Evolutionary conservation across 2,329 filamentous ascomycete species (phyloP), one percentile per base, ranked within the genome.

Genomic region (Talaromyces atroroseus): DNA sequence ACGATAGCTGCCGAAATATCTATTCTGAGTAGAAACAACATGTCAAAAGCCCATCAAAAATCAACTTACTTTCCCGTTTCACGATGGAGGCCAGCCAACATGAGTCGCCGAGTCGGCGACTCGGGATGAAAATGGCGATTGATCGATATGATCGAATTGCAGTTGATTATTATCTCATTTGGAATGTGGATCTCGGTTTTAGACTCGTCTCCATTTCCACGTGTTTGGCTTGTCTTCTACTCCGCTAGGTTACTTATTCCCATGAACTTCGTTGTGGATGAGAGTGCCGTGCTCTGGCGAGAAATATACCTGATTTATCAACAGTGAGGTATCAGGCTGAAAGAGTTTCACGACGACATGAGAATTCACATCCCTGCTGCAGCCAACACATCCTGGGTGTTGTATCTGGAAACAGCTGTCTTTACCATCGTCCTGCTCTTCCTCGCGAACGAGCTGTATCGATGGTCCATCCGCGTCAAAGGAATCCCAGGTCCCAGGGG

Each of bases 401-500:
- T 20, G 14, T 56, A 56, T 38, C 5, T 45, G 16, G 24, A 50
- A 56, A 38, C 21, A 20, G 49, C 34, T 12, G 36, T 29, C 21
- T 8, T 50, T 14, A 18, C 45, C n/a, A 36, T 44, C 7, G 32
- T 32, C 20, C 12, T 34, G 29, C 26, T 56, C 1, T 46, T 50
- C 32, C 34, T 56, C 3, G 32, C 40, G 26, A 56, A 56, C 38
- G 53, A 56, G 40, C 29, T 49, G 18, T 50, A 56, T 34, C 53
- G 53, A 34, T 56, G 53, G 53, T 44, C 47, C 40, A 21, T 56
- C 20, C 53, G 53, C 38, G 21, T 56, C n/a, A 34, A 26, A 5
- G 53, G 53, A n/a, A 50, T 56, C 10, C 47, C 53, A 24, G 53
- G 53, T 11, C 53, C 53, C 16, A 50, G 11, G 8, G 53, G 53